Evolutionary conservation across 371 early-diverging fungal species (phyloP).

Genomic region (Lichtheimia hyalospora): DNA sequence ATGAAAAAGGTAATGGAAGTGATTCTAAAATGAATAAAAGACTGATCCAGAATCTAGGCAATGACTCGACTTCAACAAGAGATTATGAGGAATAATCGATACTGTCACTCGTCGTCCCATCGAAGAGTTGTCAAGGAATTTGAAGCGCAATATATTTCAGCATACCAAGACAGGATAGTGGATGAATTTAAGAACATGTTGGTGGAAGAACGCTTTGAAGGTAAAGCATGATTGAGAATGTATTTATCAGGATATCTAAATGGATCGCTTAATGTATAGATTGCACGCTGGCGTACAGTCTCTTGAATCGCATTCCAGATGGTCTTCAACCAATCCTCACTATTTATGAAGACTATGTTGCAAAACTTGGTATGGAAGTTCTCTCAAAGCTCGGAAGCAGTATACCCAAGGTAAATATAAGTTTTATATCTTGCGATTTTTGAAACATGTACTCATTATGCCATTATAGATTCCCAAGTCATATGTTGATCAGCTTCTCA

Average conservation of each 20-base stretch:
- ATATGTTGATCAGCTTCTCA: constrained; percentile 67
- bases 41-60: constrained; percentile 20
- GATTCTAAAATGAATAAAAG: not conserved
- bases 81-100: constrained; percentile 49
- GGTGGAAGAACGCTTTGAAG: constrained; percentile 60
- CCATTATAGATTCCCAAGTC: constrained; percentile 63
- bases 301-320: constrained; percentile 64
- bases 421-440: not conserved
- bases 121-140: constrained; percentile 70
- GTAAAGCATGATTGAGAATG: constrained; percentile 23
- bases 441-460: not conserved
- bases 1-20: constrained; percentile 56
- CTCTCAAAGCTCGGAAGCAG: constrained; percentile 53
- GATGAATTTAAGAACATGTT: constrained; percentile 75
- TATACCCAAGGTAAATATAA: constrained; percentile 52
- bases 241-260: not conserved
- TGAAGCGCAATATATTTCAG: constrained; percentile 73
- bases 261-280: constrained; percentile 42
- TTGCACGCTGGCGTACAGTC: constrained; percentile 68
- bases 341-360: constrained; percentile 66
- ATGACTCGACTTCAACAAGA: constrained; percentile 60
- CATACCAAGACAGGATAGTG: constrained; percentile 66
- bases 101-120: constrained; percentile 71
- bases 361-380: constrained; percentile 58
- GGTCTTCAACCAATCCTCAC: constrained; percentile 65